Evolutionary conservation across 805 yeast species (phyloP).

Genomic region (Kazachstania martiniae): DNA sequence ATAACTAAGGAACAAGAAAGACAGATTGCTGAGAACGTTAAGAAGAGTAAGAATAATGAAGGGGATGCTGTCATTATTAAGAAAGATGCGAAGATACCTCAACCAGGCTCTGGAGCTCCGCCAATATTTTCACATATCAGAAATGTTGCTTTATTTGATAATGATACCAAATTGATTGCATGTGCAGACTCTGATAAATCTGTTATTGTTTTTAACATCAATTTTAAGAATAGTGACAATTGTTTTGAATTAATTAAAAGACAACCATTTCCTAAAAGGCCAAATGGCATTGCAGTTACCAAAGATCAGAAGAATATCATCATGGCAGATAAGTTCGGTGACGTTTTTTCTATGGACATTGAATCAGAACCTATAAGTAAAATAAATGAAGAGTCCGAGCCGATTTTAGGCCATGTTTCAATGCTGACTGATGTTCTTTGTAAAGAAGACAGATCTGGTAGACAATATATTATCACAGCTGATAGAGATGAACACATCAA

Average conservation of each 20-base stretch:
- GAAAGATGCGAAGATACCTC: conserved; percentile 42
- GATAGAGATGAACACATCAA: conserved; percentile 97
- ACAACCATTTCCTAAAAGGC: conserved; percentile 82
- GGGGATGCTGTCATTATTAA: conserved; percentile 41
- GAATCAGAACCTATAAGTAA: conserved; percentile 20
- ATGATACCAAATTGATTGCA: conserved; percentile 47
- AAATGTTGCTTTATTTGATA: conserved; percentile 42
- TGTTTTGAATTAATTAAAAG: conserved; percentile 48
- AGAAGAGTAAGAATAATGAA: conserved; percentile 28
- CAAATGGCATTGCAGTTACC: conserved; percentile 65
- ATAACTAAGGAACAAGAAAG: conserved; percentile 32
- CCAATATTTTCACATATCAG: conserved; percentile 59
- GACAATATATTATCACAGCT: conserved; percentile 53
- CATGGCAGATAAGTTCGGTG: conserved; percentile 94
- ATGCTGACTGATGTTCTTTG: conserved; percentile 73
- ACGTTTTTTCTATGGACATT: conserved; percentile 54
- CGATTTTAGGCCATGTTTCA: conserved; percentile 90
- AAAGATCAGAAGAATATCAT: conserved; percentile 41
- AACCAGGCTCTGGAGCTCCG: conserved; percentile 62
- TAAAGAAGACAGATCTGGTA: conserved; percentile 23
- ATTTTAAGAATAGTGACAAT: conserved; percentile 22
- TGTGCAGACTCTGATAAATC: conserved; percentile 82
- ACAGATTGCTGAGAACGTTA: conserved; percentile 20
- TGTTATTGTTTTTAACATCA: conserved; percentile 45
- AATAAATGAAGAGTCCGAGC: conserved; percentile 38